Base-by-base conservation (phyloP, 148 eudicot species). In the Persicaria tinctoria region DNA sequence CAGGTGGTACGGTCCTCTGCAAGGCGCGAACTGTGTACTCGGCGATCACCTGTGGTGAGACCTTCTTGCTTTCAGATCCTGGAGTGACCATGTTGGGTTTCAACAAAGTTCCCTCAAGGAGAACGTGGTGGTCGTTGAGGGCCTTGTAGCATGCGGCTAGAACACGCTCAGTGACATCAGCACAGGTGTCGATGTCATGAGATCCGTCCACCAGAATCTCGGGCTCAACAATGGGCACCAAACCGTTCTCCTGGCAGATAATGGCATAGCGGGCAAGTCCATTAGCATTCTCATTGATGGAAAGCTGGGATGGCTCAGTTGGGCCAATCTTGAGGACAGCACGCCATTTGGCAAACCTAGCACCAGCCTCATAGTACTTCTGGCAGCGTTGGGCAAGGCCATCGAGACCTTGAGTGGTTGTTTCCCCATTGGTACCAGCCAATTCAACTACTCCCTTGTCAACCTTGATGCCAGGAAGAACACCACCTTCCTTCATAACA, bases 11-110 rank as follows among this genome's bases (percentile, higher is more conserved):
- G 2, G 98, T 93, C 76, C 98, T 84, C 84, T 88, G 97, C 20
- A 93, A 71, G 73, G 97, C 83, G 4, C 89, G 85, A 17, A 93
- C 97, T 1, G 97, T 93, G 93, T 87, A 82, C 84, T 90, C 91
- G 0, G 97, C 97, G 4, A 93, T 79, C 16, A 90, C 91, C 73
- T 93, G 93, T 0, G 90, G 90, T 20, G 93, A 83, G 3, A 89
- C 96, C 90, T 93, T 92, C 55, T 81, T 73, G 57, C 87, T 44
- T 6, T 92, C 97, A 1, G 97, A 90, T 4, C 97, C 97, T 0
- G 97, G 97, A 62, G 97, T 92, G 7, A 92, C 97, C 97, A 92
- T 92, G 93, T 92, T 92, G 68, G 97, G 97, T 78, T 92, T 92
- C 85, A 92, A 81, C 4, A 92, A 75, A 47, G 97, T 87, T n/a